These are phyloP conservation scores for Phlyctochytrium bullatum DNA, from an alignment of 192 early-diverging fungal genomes.

Conservation along the genomic window DNA sequence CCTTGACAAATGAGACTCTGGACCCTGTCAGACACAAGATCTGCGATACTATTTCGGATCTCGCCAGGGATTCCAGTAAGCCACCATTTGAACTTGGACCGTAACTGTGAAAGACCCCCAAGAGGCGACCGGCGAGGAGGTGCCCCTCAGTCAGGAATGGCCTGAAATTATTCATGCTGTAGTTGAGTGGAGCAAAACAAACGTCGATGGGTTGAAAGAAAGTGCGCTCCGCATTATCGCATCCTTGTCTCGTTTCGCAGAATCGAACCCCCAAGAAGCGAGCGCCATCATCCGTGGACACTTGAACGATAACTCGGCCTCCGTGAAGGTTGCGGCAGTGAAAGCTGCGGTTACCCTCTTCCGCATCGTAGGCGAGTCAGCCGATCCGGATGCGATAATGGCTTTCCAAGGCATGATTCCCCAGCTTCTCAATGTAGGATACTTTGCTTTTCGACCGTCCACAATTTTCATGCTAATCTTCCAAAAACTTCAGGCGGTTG, in stretches of 20 bases:
- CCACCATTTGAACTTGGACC: neutral
- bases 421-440: constrained; percentile 6
- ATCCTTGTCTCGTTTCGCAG: constrained; percentile 71
- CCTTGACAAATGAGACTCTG: constrained; percentile 74
- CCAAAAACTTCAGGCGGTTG: too few relatives aligned
- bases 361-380: constrained; percentile 39
- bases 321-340: constrained; percentile 46
- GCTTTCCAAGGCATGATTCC: neutral
- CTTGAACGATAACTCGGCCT: constrained; percentile 63
- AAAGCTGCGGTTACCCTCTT: constrained; percentile 63
- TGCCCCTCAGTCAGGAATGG: constrained; percentile 86
- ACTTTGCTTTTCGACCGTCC: neutral
- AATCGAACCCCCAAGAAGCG: constrained; percentile 64
- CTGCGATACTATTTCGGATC: constrained; percentile 89
- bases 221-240: constrained; percentile 89
- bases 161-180: constrained; percentile 75
- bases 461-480: too few relatives aligned
- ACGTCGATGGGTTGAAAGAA: constrained; percentile 73
- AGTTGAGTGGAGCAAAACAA: constrained; percentile 77
- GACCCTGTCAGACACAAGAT: constrained; percentile 83
- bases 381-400: constrained; percentile 7
- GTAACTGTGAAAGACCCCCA: neutral
- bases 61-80: constrained; percentile 50
- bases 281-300: constrained; percentile 71
- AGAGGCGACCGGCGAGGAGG: too few relatives aligned